Conservation (phyloP, 202 grass and related monocot genomes). For the Musa balbisiana region DNA sequence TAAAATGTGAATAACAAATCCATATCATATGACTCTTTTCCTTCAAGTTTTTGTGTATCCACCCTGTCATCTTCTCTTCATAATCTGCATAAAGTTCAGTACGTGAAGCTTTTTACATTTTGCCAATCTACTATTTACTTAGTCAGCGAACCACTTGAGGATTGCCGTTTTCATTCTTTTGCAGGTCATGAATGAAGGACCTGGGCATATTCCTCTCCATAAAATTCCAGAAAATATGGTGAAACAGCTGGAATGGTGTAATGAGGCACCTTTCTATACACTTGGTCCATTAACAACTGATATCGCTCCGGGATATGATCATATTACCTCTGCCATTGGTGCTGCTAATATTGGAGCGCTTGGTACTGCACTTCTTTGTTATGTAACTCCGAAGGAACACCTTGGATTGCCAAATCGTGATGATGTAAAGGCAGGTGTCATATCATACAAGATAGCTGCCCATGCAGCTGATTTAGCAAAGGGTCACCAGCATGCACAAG, state of each 20-base stretch:
- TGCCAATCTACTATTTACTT: too few relatives aligned
- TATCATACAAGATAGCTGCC: slow-evolving; percentile 95
- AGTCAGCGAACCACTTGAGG: too few relatives aligned
- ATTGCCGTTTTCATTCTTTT: slow-evolving; percentile 4
- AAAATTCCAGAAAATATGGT: slow-evolving; percentile 99
- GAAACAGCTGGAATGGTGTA: slow-evolving; percentile 97
- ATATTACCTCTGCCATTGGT: slow-evolving; percentile 97
- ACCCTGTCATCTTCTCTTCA: too few relatives aligned
- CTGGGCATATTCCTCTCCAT: slow-evolving; percentile 91
- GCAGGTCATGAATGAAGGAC: slow-evolving; percentile 98
- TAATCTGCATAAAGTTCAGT: not conserved
- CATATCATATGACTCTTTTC: too few relatives aligned
- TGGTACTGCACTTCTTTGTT: slow-evolving; percentile 94
- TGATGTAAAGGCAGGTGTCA: slow-evolving; percentile 91
- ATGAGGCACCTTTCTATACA: slow-evolving; percentile 96
- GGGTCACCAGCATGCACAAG: slow-evolving; percentile 74
- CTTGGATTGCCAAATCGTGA: slow-evolving; percentile 93
- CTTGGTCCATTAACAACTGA: slow-evolving; percentile 93
- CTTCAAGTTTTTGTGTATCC: too few relatives aligned
- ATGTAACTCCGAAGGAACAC: slow-evolving; percentile 98
- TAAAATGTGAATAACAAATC: too few relatives aligned
- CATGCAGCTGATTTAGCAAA: slow-evolving; percentile 97
- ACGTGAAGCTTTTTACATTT: too few relatives aligned
- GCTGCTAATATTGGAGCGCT: slow-evolving; percentile 92
- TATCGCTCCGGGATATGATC: slow-evolving; percentile 98